phyloP scores from a whole-genome alignment of 352 stramenopile species.

The Hyaloperonospora arabidopsidis region DNA sequence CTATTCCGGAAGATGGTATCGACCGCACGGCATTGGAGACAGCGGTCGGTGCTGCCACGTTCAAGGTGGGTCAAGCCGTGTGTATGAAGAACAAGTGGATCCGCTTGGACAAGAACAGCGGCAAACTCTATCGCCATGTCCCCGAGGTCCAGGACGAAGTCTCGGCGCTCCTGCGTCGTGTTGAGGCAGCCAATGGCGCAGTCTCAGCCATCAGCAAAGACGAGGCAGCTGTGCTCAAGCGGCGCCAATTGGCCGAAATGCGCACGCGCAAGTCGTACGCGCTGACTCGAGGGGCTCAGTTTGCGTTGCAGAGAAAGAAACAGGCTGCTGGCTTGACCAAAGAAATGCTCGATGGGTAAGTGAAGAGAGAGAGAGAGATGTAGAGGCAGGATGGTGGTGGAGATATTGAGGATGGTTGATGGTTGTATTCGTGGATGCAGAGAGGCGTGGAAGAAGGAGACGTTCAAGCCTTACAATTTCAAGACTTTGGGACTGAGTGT shows the following conservation, averaged over 20 bases:
- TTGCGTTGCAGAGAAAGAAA: slow-evolving; percentile 90
- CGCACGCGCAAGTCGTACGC: slow-evolving; percentile 91
- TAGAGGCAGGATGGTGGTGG: neutral
- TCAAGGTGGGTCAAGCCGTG: slow-evolving; percentile 94
- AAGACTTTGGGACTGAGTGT: slow-evolving; percentile 91
- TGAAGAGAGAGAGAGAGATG: neutral
- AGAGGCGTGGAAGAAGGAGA: slow-evolving; percentile 91
- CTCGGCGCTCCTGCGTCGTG: slow-evolving; percentile 82
- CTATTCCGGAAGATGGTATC: slow-evolving; percentile 61
- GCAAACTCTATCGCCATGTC: slow-evolving; percentile 80
- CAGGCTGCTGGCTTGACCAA: slow-evolving; percentile 96
- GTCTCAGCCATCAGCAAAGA: slow-evolving; percentile 61
- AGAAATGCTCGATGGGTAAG: slow-evolving; percentile 95
- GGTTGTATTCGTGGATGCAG: slow-evolving; percentile 16
- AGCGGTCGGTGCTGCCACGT: slow-evolving; percentile 71
- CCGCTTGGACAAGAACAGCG: slow-evolving; percentile 87
- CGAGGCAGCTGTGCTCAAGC: slow-evolving; percentile 76
- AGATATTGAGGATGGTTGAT: slow-evolving; percentile 7
- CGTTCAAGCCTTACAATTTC: slow-evolving; percentile 99
- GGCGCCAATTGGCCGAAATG: slow-evolving; percentile 72
- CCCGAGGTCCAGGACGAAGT: slow-evolving; percentile 57
- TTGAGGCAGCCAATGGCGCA: slow-evolving; percentile 47
- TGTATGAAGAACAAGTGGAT: slow-evolving; percentile 99
- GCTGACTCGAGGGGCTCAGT: slow-evolving; percentile 89
- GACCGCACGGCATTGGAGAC: slow-evolving; percentile 76